Base-by-base conservation (phyloP, 2,329 filamentous ascomycete genomes). In the Graphium sp. region DNA sequence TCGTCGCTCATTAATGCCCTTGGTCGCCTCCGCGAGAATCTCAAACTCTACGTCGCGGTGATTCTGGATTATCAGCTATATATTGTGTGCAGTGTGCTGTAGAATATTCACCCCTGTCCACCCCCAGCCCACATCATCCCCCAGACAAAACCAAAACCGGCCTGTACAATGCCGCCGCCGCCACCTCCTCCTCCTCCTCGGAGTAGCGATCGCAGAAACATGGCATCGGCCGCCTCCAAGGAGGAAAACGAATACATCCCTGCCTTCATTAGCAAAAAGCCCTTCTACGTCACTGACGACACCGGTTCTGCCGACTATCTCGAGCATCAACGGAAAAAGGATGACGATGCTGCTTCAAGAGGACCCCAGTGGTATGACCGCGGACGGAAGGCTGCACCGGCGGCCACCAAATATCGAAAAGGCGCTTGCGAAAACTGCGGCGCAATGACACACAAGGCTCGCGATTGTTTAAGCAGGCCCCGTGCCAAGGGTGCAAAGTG, bases 201-300 rank as follows among this genome's bases (percentile, higher is more conserved):
- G n/a, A n/a, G n/a, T n/a, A n/a, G n/a, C n/a, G n/a, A n/a, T n/a
- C n/a, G n/a, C n/a, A n/a, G n/a, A n/a, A n/a, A 32, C 25, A 27
- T 25, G 18, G 28, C 31, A n/a, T 25, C 27, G 9, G 49, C 53
- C 7, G 53, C 55, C 5, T 69, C 65, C 31, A 92, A 92, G 50
- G 84, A 92, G 52, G 83, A 89, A 53, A 98, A 98, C 65, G 75
- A 94, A 51, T 98, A 98, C 62, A 98, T 98, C 45, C 89, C 89
- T 5, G 74, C 81, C 30, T 98, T 94, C 64, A 98, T 98, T 57
- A 85, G 84, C 42, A 94, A 93, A 52, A 85, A 91, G 41, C 89
- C 89, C 5, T 98, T 98, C 56, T 98, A 95, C 53, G 74, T 91
- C 31, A 73, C 69, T 43, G 74, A 80, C 41, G 81, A 84, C 46